These are phyloP conservation scores for Fraxinus nigra DNA, from an alignment of 305 asterid genomes.

Conservation along the genomic window DNA sequence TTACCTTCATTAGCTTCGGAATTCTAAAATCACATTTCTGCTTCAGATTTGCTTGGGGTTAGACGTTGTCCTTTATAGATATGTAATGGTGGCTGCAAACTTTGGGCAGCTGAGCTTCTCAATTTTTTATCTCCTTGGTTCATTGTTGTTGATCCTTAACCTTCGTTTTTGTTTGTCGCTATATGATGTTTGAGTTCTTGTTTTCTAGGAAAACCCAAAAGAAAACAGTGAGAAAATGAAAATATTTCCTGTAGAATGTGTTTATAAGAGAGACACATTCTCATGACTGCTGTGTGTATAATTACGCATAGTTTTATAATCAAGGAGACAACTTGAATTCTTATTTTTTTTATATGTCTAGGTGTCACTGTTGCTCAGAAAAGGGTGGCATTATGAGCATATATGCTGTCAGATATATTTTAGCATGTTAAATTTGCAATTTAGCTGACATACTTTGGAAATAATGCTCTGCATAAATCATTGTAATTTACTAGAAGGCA, in stretches of 20 bases:
- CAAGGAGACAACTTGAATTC: constrained; percentile 7
- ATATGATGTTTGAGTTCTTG: neutral
- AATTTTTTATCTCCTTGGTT: neutral
- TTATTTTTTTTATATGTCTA: neutral
- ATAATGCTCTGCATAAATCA: constrained; percentile 7
- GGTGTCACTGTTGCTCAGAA: constrained; percentile 10
- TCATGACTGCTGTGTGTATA: neutral
- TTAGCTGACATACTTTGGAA: constrained; percentile 2
- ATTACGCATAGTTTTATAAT: neutral
- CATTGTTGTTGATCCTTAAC: neutral
- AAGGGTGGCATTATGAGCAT: constrained; percentile 3
- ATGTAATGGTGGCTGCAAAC: neutral
- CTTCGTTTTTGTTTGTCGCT: neutral
- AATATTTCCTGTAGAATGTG: neutral
- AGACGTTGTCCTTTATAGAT: neutral
- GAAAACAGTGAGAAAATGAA: neutral
- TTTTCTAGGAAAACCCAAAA: neutral
- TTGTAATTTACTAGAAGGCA: neutral
- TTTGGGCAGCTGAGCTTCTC: neutral
- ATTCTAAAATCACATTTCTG: neutral
- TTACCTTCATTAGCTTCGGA: constrained; percentile 10
- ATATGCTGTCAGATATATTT: constrained; percentile 10
- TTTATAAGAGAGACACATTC: neutral
- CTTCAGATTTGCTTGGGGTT: neutral
- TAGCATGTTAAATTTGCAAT: neutral